Base-by-base conservation (phyloP, 345 rosid genomes). In the Melastoma malabathricum region DNA sequence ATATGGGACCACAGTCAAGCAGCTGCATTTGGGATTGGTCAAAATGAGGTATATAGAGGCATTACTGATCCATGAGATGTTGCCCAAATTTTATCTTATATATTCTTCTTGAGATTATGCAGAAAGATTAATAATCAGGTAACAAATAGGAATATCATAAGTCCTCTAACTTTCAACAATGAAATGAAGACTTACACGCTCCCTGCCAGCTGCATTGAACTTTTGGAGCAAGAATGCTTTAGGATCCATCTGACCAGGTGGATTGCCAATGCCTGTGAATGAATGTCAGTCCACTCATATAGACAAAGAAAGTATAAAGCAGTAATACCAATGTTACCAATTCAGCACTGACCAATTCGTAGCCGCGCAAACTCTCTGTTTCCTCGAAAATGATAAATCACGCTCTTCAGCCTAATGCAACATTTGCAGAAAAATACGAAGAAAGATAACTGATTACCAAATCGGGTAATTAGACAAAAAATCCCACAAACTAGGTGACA, bases 171-270 rank as follows among this genome's bases (percentile, higher is more conserved):
- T 34, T 6, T 34, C 16, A 18, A 20, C 10, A 51, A 59, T 17
- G 20, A 22, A 18, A 16, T 12, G 43, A 13, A 48, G 51, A 59
- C 78, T 74, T 72, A 86, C 96, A 48, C 71, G 77, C 61, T 74
- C 79, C 64, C 65, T 77, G 58, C 80, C 79, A 52, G 62, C 57
- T 25, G 62, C 68, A 62, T 78, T 89, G 73, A 86, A 83, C 68
- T 75, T 86, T 72, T 89, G 97, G 60, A 89, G 69, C 72, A 83
- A 67, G 59, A 86, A 89, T 57, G 96, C 97, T 61, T 86, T 89
- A 39, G 97, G 97, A 63, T 89, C 97, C 97, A 86, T 89, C 72
- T 83, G 96, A 65, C 97, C 94, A 7, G 89, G 88, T 27, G 96
- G 96, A 69, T 72, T 78, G 14, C 88, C 90, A 44, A 89, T 83